Percentiles rank a stretch among this genome's conserved stretches.
phyloP scores from a whole-genome alignment of 768 basidiomycete genomes.

The Boletus sensibilis region DNA sequence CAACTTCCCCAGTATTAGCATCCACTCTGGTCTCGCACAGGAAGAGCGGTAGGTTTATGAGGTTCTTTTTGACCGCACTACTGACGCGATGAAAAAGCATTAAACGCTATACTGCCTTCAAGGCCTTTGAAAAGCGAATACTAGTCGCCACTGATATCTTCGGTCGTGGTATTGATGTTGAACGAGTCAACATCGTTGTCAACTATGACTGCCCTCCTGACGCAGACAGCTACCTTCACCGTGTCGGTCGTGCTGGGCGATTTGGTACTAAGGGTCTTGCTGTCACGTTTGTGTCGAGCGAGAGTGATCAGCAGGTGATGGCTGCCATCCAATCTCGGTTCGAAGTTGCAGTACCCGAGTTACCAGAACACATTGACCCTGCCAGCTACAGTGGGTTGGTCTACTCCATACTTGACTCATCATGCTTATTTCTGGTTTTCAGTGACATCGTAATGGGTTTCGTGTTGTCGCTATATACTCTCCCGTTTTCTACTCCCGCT shows the following conservation, averaged over 20 bases:
- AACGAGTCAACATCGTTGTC: conserved; percentile 98
- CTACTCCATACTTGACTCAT: neutral
- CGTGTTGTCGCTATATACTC: conserved; percentile 10
- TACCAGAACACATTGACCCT: conserved; percentile 92
- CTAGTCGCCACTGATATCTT: conserved; percentile 99
- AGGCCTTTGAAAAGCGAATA: conserved; percentile 99
- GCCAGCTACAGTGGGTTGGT: conserved; percentile 85
- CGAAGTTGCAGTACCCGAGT: conserved; percentile 93
- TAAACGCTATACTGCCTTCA: conserved; percentile 94
- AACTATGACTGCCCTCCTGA: conserved; percentile 98
- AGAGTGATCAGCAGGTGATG: conserved; percentile 93
- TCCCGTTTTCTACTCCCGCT: conserved; percentile 8
- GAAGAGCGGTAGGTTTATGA: conserved; percentile 80
- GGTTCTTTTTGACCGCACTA: neutral
- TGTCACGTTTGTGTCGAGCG: conserved; percentile 93
- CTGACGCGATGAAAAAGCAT: conserved; percentile 53
- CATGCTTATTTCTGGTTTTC: neutral
- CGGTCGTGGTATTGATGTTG: conserved; percentile 98
- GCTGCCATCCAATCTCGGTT: conserved; percentile 92
- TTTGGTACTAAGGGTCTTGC: conserved; percentile 99
- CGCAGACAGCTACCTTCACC: conserved; percentile 97
- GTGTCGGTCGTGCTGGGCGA: conserved; percentile 98
- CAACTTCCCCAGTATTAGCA: conserved; percentile 97
- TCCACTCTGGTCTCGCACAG: conserved; percentile 92
- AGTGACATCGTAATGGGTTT: conserved; percentile 47